A percentile compares a stretch with the other conserved stretches of the same genome.
These are phyloP conservation scores for Saksenaea vasiformis DNA, from an alignment of 371 early-diverging fungal genomes.

Conservation along the genomic window DNA sequence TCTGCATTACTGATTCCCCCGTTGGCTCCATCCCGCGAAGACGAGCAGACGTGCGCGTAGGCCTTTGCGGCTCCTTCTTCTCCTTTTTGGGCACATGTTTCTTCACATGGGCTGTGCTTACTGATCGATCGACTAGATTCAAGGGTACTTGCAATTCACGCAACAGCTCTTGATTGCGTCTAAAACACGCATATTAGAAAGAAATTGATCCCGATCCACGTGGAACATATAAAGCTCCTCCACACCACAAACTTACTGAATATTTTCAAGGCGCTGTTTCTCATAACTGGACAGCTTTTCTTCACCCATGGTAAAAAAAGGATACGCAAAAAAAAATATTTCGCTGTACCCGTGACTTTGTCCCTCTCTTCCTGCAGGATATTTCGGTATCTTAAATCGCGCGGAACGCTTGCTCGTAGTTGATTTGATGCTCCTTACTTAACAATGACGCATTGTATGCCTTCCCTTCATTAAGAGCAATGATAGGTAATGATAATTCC, in stretches of 20 bases:
- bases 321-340: too few relatives aligned
- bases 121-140: slow-evolving; percentile 1
- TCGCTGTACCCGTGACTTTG: too few relatives aligned
- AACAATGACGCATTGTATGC: too few relatives aligned
- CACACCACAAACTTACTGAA: slow-evolving; percentile 26
- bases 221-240: background rate
- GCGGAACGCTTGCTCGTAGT: too few relatives aligned
- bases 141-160: slow-evolving; percentile 30
- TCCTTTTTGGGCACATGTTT: slow-evolving; percentile 20
- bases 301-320: background rate
- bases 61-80: slow-evolving; percentile 23
- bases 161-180: slow-evolving; percentile 49
- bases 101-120: slow-evolving; percentile 2
- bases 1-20: slow-evolving; percentile 7
- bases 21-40: slow-evolving; percentile 34
- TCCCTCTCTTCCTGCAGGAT: too few relatives aligned
- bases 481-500: too few relatives aligned
- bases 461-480: too few relatives aligned
- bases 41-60: slow-evolving; percentile 45
- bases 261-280: slow-evolving; percentile 46
- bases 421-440: too few relatives aligned
- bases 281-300: slow-evolving; percentile 28
- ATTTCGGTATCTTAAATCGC: too few relatives aligned
- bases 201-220: background rate
- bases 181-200: slow-evolving; percentile 5